Conservation (phyloP, 73 alveolate genomes). For the Blepharisma japonicum region DNA sequence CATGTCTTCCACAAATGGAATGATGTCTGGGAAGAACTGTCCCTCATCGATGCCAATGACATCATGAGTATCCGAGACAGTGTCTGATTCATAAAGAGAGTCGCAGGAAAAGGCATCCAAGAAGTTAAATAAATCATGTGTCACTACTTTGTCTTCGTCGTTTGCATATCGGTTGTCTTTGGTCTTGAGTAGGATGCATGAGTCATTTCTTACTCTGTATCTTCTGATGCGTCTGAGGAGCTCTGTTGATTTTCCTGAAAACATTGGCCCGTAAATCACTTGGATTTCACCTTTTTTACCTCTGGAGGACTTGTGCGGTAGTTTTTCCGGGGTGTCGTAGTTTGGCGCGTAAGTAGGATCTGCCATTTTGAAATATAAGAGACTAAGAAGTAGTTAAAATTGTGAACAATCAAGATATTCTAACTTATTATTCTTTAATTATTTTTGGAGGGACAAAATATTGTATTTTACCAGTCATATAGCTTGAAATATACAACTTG, state of each 20-base stretch:
- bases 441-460: too few relatives aligned
- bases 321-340: constrained; percentile 23
- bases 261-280: constrained; percentile 90
- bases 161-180: constrained; percentile 78
- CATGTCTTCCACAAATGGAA: constrained; percentile 73
- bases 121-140: constrained; percentile 70
- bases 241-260: constrained; percentile 90
- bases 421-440: too few relatives aligned
- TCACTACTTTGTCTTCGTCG: constrained; percentile 59
- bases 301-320: neutral
- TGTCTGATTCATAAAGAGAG: constrained; percentile 55
- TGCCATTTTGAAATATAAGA: constrained; percentile 1
- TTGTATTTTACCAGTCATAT: too few relatives aligned
- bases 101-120: constrained; percentile 57
- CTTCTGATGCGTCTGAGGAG: constrained; percentile 70
- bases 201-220: constrained; percentile 59
- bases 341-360: constrained; percentile 21
- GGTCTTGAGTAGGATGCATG: constrained; percentile 63
- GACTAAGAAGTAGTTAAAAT: neutral
- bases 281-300: constrained; percentile 64
- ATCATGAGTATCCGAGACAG: constrained; percentile 65
- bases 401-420: too few relatives aligned
- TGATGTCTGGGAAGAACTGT: constrained; percentile 88
- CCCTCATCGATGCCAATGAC: constrained; percentile 99
- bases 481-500: too few relatives aligned